Base-by-base conservation (phyloP, 2,329 filamentous ascomycete species). In the Hymenoscyphus occultus region DNA sequence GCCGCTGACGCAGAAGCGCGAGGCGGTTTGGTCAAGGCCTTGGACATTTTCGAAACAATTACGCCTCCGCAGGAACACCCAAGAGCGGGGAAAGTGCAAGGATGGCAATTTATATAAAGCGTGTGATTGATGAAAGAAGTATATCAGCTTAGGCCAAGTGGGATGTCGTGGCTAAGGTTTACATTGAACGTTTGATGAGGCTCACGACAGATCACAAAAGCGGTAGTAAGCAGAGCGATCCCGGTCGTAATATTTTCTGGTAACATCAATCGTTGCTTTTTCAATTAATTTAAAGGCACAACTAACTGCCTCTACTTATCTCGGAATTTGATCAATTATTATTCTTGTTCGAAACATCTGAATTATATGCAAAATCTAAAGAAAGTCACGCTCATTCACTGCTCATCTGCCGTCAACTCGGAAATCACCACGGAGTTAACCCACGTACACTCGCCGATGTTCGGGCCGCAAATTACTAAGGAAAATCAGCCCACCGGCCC, bases 381-480 rank as follows among this genome's bases (percentile, higher is more conserved):
- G 35, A 35, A 35, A 35, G 35, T 35, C 9, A 35, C 35, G 35
- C 35, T 10, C 35, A 35, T 35, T 28, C 28, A 28, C 28, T 28
- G 28, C 28, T 28, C 3, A 2, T 28, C 28, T 28, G 28, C 28
- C 28, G 3, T 28, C 28, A 28, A 28, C 28, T 3, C 28, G 28
- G 28, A 28, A 28, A 28, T 28, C 28, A 28, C 28, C n/a, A 22
- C 45, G 45, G 45, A 28, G 4, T 51, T 28, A 51, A 51, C n/a
- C 3, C 19, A 12, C 28, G 28, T 28, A 28, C 28, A 28, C 12
- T 4, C 45, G 19, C 45, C 45, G 45, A 28, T 22, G 6, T n/a
- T 51, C 45, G 45, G 45, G 45, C 45, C 45, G 45, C 19, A 10
- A n/a, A 51, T 51, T 51, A 51, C 45, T 51, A 51, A 51, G 19